Evolutionary conservation across 192 early-diverging fungal genomes (phyloP).

Genomic region (Diversispora eburnea): DNA sequence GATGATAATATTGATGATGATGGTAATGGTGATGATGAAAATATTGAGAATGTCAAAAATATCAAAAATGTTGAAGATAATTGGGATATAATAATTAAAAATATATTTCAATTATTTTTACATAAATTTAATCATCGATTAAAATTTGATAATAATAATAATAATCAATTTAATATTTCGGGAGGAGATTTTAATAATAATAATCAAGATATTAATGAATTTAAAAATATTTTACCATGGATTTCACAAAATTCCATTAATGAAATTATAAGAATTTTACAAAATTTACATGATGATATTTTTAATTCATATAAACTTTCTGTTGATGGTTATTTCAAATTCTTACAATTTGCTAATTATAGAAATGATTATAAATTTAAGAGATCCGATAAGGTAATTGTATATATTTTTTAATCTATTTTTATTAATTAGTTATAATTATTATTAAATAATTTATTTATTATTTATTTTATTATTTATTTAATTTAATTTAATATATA

Average conservation of each 20-base stretch:
- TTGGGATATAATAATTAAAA: not conserved
- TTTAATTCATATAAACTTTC: constrained; percentile 3
- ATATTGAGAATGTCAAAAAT: too few relatives aligned
- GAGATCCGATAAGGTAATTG: not conserved
- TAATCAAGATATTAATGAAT: not conserved
- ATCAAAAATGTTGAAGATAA: too few relatives aligned
- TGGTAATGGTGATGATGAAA: too few relatives aligned
- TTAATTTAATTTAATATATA: not conserved
- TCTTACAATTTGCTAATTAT: not conserved
- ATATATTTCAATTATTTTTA: constrained; percentile 9
- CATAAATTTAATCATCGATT: constrained; percentile 8
- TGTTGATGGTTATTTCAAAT: constrained; percentile 24
- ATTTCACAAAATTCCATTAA: constrained; percentile 2
- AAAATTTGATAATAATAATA: not conserved
- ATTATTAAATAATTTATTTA: too few relatives aligned
- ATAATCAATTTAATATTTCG: too few relatives aligned
- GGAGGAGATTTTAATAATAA: too few relatives aligned
- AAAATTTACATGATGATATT: constrained; percentile 15
- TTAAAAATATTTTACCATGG: constrained; percentile 7
- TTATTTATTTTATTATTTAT: constrained; percentile 12
- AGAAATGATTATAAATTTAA: not conserved
- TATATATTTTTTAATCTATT: constrained; percentile 22
- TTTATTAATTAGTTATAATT: too few relatives aligned
- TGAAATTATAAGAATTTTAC: not conserved
- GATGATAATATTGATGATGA: too few relatives aligned